These are phyloP conservation scores for Madurella fahalii DNA, from an alignment of 2,329 filamentous ascomycete species.

Conservation along the genomic window DNA sequence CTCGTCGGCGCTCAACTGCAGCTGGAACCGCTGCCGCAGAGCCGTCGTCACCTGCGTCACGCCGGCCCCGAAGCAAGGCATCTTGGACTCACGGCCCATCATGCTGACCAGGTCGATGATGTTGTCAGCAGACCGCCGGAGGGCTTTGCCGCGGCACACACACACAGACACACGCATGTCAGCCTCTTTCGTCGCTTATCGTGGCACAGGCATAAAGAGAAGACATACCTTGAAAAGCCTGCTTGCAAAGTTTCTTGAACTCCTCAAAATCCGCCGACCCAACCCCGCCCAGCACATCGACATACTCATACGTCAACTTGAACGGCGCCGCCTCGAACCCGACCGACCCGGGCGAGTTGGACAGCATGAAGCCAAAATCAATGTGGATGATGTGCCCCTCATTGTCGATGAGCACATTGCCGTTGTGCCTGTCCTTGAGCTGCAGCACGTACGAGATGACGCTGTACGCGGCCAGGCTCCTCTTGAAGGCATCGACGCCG, in stretches of 20 bases:
- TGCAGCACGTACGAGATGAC: constrained; percentile 80
- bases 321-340: constrained; percentile 85
- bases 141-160: constrained; percentile 47
- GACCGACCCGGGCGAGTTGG: constrained; percentile 78
- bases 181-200: too few relatives aligned
- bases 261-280: constrained; percentile 66
- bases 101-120: constrained; percentile 78
- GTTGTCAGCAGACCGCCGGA: constrained; percentile 73
- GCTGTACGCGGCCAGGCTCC: constrained; percentile 80
- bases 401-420: constrained; percentile 80
- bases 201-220: neutral
- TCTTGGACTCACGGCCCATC: constrained; percentile 78
- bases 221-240: constrained; percentile 69
- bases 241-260: constrained; percentile 76
- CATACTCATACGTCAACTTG: constrained; percentile 78
- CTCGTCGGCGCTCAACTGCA: constrained; percentile 78
- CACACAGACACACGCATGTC: constrained; percentile 21
- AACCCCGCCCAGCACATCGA: constrained; percentile 74
- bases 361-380: constrained; percentile 87
- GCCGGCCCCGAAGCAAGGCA: constrained; percentile 77
- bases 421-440: constrained; percentile 82
- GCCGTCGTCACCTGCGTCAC: constrained; percentile 66
- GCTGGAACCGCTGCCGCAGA: constrained; percentile 70
- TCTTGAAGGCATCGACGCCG: constrained; percentile 73
- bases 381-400: constrained; percentile 85